Evolutionary conservation across 2,329 filamentous ascomycete genomes (phyloP), one percentile per base, ranked within the genome.

Genomic region (Xylaria multiplex): DNA sequence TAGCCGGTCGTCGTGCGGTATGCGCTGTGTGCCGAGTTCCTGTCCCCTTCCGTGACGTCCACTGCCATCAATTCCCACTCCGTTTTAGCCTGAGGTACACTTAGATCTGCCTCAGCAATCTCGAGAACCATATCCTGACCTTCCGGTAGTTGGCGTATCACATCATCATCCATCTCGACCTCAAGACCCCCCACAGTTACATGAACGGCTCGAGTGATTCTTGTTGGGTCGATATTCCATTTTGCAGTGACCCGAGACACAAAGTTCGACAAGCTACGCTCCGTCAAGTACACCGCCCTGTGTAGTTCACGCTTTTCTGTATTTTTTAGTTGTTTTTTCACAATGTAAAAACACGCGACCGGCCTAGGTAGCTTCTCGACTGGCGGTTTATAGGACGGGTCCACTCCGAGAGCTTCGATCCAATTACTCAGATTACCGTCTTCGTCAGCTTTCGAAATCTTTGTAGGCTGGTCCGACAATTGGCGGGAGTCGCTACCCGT

Each of bases 371-470:
- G 81, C 64, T 86, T 87, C 73, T 96, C 92, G 0, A 85, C 81
- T 0, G 94, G 94, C 50, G 96, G 91, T 64, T 90, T 88, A 76
- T 98, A 99, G 2, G 86, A 86, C 16, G 90, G 83, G 76, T 98
- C 96, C n/a, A 98, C 93, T 37, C 93, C 96, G 7, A 97, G 81
- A 0, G 93, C 93, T 76, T 97, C 93, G 69, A 98, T 96, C 90
- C 91, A 97, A 6, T 92, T 91, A 66, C 88, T 91, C 32, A 93
- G 81, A 27, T 86, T 88, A 9, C 90, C 90, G 42, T 87, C 81
- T 24, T 88, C 86, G 59, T 90, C 88, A 0, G 83, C 84, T 70
- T 85, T 84, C 60, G 77, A 79, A 50, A 88, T 75, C 62, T 81
- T 83, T 1, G 81, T 85, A 0, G 84, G 83, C 49, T 91, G 77